A percentile compares a stretch with the other conserved stretches of the same genome.
These are phyloP conservation scores for Coniochaeta sp. DNA, from an alignment of 2,329 filamentous ascomycete species.

Conservation along the genomic window DNA sequence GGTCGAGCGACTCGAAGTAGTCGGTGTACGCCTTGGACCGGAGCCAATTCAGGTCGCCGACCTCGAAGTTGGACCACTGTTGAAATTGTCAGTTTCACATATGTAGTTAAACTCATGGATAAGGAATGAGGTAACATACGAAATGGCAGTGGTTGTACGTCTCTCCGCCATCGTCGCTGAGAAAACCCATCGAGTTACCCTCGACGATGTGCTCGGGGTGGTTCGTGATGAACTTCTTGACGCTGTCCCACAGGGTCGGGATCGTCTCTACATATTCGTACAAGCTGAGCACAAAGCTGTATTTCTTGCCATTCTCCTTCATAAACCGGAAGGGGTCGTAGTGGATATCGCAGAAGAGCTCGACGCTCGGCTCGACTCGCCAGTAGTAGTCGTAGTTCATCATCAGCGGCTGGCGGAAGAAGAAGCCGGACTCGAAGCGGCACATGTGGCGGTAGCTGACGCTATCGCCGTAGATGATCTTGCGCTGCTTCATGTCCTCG, in stretches of 20 bases:
- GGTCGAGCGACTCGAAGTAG: conserved; percentile 82
- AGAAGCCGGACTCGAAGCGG: conserved; percentile 97
- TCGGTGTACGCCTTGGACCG: conserved; percentile 82
- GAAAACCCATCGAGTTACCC: conserved; percentile 81
- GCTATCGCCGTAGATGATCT: conserved; percentile 98
- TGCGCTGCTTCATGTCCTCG: conserved; percentile 86
- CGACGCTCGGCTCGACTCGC: conserved; percentile 95
- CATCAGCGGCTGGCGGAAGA: conserved; percentile 93
- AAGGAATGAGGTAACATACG: conserved; percentile 44
- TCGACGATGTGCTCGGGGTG: conserved; percentile 81
- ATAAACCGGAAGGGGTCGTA: conserved; percentile 97
- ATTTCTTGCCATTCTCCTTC: conserved; percentile 95
- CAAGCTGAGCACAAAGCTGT: conserved; percentile 90
- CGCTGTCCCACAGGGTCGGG: conserved; percentile 88
- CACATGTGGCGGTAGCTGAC: conserved; percentile 99
- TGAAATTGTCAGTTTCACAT: conserved; percentile 13
- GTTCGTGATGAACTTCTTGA: conserved; percentile 87
- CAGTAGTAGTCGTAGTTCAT: conserved; percentile 98
- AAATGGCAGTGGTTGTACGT: conserved; percentile 98
- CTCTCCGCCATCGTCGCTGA: conserved; percentile 85
- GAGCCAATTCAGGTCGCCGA: conserved; percentile 90
- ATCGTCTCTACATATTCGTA: conserved; percentile 98
- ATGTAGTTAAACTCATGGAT: neutral
- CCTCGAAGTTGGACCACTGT: conserved; percentile 98
- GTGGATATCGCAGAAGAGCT: conserved; percentile 91